Conservation (phyloP, 345 rosid species). For the Tarenaya hassleriana region DNA sequence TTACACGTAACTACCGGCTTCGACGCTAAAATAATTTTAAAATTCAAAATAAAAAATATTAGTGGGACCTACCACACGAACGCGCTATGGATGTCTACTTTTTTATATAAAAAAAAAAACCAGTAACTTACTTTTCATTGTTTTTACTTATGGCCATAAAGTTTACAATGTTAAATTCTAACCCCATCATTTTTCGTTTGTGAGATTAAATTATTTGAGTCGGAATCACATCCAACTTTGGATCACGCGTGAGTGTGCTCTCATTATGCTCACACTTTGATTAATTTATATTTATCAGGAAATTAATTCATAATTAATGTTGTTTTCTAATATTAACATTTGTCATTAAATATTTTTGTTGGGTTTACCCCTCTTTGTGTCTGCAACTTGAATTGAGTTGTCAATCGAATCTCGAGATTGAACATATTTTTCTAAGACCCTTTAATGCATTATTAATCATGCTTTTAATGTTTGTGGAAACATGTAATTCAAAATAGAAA, state of each 20-base stretch:
- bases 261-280: constrained; percentile 22
- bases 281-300: no score
- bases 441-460: constrained; percentile 24
- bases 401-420: constrained; percentile 18
- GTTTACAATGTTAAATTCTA: no score
- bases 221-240: no score
- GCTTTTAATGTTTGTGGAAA: constrained; percentile 24
- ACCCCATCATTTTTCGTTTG: no score
- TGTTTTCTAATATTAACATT: constrained; percentile 17
- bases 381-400: constrained; percentile 24
- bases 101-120: no score
- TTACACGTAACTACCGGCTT: constrained; percentile 25
- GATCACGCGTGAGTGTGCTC: constrained; percentile 37
- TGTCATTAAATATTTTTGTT: constrained; percentile 26
- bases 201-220: no score
- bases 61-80: constrained; percentile 64
- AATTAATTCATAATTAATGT: no score
- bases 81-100: constrained; percentile 27
- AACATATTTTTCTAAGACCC: neutral
- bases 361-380: constrained; percentile 36
- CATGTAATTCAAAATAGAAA: constrained; percentile 11
- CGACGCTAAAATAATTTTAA: neutral
- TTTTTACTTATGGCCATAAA: no score
- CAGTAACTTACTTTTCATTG: no score
- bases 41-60: constrained; percentile 3